Evolutionary conservation across 768 basidiomycete species (phyloP), one percentile per base, ranked within the genome.

Genomic region (Leccinum broughii): DNA sequence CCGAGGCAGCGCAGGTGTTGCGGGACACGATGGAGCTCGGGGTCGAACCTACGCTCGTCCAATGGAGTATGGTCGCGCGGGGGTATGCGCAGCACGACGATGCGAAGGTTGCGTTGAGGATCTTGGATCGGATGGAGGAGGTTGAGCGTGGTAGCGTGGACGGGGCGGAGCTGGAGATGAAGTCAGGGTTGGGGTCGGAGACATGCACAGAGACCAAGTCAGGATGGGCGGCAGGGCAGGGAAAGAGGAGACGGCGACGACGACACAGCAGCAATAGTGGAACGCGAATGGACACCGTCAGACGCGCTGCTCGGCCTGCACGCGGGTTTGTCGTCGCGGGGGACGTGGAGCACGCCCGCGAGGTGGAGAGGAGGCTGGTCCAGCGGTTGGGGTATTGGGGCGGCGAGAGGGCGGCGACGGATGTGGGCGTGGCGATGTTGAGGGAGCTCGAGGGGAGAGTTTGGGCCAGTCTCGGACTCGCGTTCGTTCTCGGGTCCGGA

Each of bases 21-120:
- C 63, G 62, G n/a, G 85, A 88, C 66, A 87, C 89, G 84, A 10
- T 32, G 9, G 30, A 32, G 30, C 9, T 32, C 30, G 30, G 30
- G 30, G 9, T 32, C 30, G 9, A 32, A 3, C 30, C 30, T 32
- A 32, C 9, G 0, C 30, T 32, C 30, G 30, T 32, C 0, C 30
- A 32, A 32, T 10, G 0, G 30, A 32, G 30, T 1, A 32, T 32
- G 30, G 30, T 32, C 30, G 9, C 30, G 30, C 30, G 30, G 30
- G 30, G 30, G 30, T 30, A 30, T 30, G 30, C 30, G 9, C 8
- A 9, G 30, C 30, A 30, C 30, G 30, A 2, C 30, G 2, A 30
- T 30, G 9, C 9, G 0, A 2, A 30, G 30, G 30, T 30, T 9
- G 30, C 30, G 2, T 30, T 30, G 30, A 30, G 0, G 30, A 30